Evolutionary conservation across 345 rosid species (phyloP), one percentile per base, ranked within the genome.

Genomic region (Populus alba): DNA sequence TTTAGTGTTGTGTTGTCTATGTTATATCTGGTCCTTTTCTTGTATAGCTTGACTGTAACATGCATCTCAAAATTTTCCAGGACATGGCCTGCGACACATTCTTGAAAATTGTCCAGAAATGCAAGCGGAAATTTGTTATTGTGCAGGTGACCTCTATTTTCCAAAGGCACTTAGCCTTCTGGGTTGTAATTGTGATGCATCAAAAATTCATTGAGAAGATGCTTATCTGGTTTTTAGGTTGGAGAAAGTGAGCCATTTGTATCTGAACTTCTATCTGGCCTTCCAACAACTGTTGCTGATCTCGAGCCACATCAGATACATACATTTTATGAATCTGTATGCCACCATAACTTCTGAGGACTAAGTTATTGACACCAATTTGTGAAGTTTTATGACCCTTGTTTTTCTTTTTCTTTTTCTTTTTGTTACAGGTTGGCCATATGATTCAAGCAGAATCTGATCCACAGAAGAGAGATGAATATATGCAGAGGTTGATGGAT

Each of bases 51-150:
- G 27, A 39, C 25, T 67, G 31, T 80, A 35, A 45, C 43, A 63
- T 41, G 17, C 25, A 43, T 68, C 47, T 70, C 22, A 13, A 10
- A 76, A 47, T 79, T 70, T 79, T 79, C 69, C 92, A 97, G 99
- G 98, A 97, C 80, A 97, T 97, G 99, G 99, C 98, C 53, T 97
- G 99, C 66, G 99, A 97, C 80, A 97, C 99, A 25, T 97, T 97
- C 86, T 90, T 97, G 86, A 97, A 97, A 88, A 97, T 97, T 84
- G 99, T 97, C 85, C 98, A 92, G 87, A 97, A 97, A 84, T 97
- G 99, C 92, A 97, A 91, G 88, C 91, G 98, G 62, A 94, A 97
- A 80, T 92, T 97, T 84, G 99, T 97, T 62, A 89, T 92, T 72
- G 82, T 91, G 35, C 99, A 97, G 98, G 99, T 92, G 80, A 78